Evolutionary conservation across 2,329 filamentous ascomycete species (phyloP), one percentile per base, ranked within the genome.

Genomic region (Cadophora luteo-olivacea): DNA sequence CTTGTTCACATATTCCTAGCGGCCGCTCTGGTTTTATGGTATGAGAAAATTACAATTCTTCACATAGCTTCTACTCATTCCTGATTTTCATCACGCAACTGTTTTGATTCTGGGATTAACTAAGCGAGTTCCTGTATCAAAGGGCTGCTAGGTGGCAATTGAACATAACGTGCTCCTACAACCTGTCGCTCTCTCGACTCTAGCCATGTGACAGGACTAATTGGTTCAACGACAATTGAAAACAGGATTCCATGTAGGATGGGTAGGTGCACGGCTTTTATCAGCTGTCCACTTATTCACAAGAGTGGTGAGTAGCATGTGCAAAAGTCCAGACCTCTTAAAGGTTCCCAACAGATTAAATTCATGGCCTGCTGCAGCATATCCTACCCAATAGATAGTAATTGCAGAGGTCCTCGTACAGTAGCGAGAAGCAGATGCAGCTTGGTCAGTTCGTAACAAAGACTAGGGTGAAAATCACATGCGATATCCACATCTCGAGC

Each of bases 1-100:
- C 55, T 25, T 65, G 64, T 51, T 38, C 32, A 60, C 29, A 65
- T 65, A 60, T 36, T 57, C 32, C 54, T 29, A 36, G 64, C 61
- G 16, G 38, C 25, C 45, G 29, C 24, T 29, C 24, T 22, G 51
- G 24, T 57, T 29, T 57, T 22, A 16, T 41, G 33, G 4, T 57
- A 45, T 14, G 51, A 48, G 41, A 33, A 24, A 48, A 51, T 51
- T 33, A 51, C 41, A 62, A 32, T 51, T 25, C 19, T n/a, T 48
- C 38, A 48, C 22, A 38, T 25, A 16, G 19, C n/a, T 55, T 8
- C 12, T 55, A 22, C n/a, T 29, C 19, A 24, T 24, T 16, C 29
- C 4, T 1, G 6, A 41, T 12, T 25, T 6, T 7, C n/a, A 22
- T 49, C 3, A 8, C 6, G 45, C 29, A 55, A 33, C 4, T 55